phyloP scores from a whole-genome alignment of 805 yeast species.

The Cyberlindnera lachancei region DNA sequence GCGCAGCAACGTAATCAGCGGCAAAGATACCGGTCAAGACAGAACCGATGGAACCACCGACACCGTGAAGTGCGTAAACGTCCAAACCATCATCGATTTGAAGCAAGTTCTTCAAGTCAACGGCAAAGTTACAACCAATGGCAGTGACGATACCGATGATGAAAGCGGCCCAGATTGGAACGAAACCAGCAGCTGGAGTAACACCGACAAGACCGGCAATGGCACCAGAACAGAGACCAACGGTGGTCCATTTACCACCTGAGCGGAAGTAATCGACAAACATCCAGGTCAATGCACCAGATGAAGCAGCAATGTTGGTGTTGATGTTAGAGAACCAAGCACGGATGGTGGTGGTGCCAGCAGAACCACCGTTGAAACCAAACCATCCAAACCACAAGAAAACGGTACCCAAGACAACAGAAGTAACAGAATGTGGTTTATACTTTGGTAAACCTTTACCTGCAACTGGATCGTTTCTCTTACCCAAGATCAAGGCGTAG shows the following conservation, averaged over 20 bases:
- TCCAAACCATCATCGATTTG: slow-evolving; percentile 92
- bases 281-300: slow-evolving; percentile 94
- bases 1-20: slow-evolving; percentile 78
- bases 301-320: slow-evolving; percentile 90
- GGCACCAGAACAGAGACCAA: slow-evolving; percentile 91
- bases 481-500: slow-evolving; percentile 86
- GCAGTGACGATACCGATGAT: slow-evolving; percentile 78
- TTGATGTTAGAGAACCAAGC: slow-evolving; percentile 91
- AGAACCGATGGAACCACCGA: slow-evolving; percentile 85
- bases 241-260: slow-evolving; percentile 87
- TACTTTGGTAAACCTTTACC: slow-evolving; percentile 68
- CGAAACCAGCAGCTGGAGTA: slow-evolving; percentile 96
- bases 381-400: slow-evolving; percentile 99
- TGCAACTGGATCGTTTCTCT: slow-evolving; percentile 66
- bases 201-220: slow-evolving; percentile 91
- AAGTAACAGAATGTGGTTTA: slow-evolving; percentile 88
- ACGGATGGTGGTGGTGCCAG: slow-evolving; percentile 88
- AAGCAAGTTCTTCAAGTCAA: slow-evolving; percentile 65
- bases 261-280: slow-evolving; percentile 73
- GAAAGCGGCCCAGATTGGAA: slow-evolving; percentile 84
- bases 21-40: slow-evolving; percentile 88
- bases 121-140: slow-evolving; percentile 74
- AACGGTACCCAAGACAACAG: slow-evolving; percentile 87
- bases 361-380: slow-evolving; percentile 97
- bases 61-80: slow-evolving; percentile 88